Evolutionary conservation across 441 rosid species (phyloP), one percentile per base, ranked within the genome.

Genomic region (Brassica balearica): DNA sequence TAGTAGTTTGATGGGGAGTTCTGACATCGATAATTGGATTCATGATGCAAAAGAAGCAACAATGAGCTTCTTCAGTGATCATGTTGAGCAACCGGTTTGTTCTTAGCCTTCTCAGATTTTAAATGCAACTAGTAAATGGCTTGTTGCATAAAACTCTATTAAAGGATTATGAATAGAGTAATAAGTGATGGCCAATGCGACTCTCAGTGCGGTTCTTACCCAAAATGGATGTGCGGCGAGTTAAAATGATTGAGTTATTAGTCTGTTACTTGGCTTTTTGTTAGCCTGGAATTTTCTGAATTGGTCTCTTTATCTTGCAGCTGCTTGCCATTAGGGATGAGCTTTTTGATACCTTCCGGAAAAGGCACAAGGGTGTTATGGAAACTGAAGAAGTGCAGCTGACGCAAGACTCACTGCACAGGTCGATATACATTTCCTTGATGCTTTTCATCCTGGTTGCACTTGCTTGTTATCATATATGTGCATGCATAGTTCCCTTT

Each of bases 31-130:
- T 74, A 91, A 93, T 79, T 95, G 99, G 99, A 84, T 92, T 83
- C 70, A 36, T 76, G 95, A 92, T 85, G 97, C 92, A 58, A 92
- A 71, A 83, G 92, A 91, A 58, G 92, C 98, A 58, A 90, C 92
- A 58, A 36, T 63, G 68, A 84, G 81, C 86, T 93, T 95, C 88
- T 88, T 88, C 67, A 84, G 77, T 75, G 95, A 91, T 55, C 99
- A 95, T 80, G 98, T 95, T 75, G 95, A 95, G 87, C 99, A 86
- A 82, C 99, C 98, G 87, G 99, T 95, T 90, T 71, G 63, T 75
- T 75, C 51, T 38, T 43, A 43, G 17, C 74, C 70, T 60, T 78
- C 63, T 72, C 20, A 68, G 43, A 11, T 68, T 58, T 64, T 60
- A 69, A 29, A 59, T 25, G 73, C 19, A 55, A 32, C 19, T 41